phyloP scores from a whole-genome alignment of 129 eudicot genomes.

The Arctium minus region DNA sequence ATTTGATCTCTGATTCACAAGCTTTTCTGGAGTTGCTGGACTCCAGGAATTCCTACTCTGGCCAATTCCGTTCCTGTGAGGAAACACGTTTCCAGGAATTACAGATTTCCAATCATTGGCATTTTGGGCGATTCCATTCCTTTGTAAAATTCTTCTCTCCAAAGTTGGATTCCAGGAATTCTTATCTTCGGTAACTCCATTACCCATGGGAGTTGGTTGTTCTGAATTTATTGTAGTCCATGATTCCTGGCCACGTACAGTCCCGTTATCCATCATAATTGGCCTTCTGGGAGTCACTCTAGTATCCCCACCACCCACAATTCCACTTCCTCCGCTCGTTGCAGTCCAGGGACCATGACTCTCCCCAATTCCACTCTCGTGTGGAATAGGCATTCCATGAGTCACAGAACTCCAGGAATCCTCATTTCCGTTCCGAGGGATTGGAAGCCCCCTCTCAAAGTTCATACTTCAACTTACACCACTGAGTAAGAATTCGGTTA shows the following conservation, averaged over 20 bases:
- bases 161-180: conserved; percentile 15
- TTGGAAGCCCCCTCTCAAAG: conserved; percentile 37
- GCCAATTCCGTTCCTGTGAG: conserved; percentile 23
- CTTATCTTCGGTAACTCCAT: neutral
- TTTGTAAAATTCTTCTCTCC: neutral
- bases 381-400: conserved; percentile 8
- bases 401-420: conserved; percentile 18
- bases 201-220: neutral
- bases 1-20: conserved; percentile 20
- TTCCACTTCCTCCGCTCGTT: neutral
- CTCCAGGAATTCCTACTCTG: conserved; percentile 39
- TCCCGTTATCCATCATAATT: neutral
- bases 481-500: neutral
- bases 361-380: conserved; percentile 8
- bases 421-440: conserved; percentile 5
- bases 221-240: neutral
- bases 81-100: neutral
- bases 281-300: neutral
- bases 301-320: conserved; percentile 9
- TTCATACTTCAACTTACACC: conserved; percentile 34
- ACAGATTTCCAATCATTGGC: neutral
- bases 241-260: neutral
- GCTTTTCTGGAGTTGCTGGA: conserved; percentile 39
- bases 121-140: conserved; percentile 4
- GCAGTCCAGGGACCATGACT: conserved; percentile 1